A percentile compares a stretch with the other conserved stretches of the same genome.
These are phyloP conservation scores for Candida sp. DNA, from an alignment of 1,139 yeast genomes.

Conservation along the genomic window DNA sequence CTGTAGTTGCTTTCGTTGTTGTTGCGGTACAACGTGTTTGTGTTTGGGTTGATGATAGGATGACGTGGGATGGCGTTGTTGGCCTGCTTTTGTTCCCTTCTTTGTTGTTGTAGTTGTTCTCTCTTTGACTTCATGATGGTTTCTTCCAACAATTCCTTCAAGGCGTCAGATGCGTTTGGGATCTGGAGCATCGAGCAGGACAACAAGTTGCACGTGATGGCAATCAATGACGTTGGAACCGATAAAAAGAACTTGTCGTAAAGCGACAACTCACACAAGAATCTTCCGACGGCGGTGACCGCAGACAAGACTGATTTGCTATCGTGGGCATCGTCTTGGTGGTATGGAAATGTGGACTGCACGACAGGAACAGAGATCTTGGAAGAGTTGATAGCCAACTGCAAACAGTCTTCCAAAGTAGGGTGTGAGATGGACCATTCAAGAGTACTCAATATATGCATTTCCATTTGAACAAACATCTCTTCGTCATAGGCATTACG, in stretches of 20 bases:
- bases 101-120: constrained; percentile 1
- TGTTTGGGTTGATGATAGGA: constrained; percentile 2
- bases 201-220: constrained; percentile 70
- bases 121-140: constrained; percentile 10
- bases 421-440: constrained; percentile 82
- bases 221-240: constrained; percentile 64
- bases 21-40: constrained; percentile 12
- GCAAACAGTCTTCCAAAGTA: constrained; percentile 63
- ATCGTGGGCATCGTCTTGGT: background rate
- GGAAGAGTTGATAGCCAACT: constrained; percentile 49
- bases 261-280: constrained; percentile 76
- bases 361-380: constrained; percentile 18
- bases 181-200: constrained; percentile 69
- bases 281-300: constrained; percentile 61
- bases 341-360: constrained; percentile 16
- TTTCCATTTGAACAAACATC: constrained; percentile 96
- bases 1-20: constrained; percentile 14
- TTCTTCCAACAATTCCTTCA: constrained; percentile 26
- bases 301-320: constrained; percentile 41
- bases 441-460: constrained; percentile 81
- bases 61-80: background rate
- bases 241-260: constrained; percentile 72
- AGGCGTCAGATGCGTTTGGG: constrained; percentile 37
- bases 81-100: constrained; percentile 1
- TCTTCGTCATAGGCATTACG: constrained; percentile 85